Evolutionary conservation across 176 grass and related monocot species (phyloP), one percentile per base, ranked within the genome.

Genomic region (Alopecurus myosuroides): DNA sequence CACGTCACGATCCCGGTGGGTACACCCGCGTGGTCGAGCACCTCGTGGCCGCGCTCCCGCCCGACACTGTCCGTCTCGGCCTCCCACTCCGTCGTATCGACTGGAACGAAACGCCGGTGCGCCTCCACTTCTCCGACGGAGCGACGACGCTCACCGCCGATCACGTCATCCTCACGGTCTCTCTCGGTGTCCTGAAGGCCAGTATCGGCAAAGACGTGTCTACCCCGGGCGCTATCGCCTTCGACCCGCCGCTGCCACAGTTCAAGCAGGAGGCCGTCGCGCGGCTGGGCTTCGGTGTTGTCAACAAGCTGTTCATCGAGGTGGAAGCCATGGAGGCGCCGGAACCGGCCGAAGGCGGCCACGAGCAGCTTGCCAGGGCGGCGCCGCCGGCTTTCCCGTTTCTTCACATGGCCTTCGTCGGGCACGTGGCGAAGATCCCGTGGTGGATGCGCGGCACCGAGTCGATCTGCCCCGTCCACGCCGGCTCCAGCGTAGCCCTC

Each of bases 301-400:
- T 98, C 14, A 50, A 98, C 85, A 95, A 98, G 82, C 82, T 98
- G 37, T 98, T 98, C 77, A 76, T 95, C 82, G 87, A 98, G 70
- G 29, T 92, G 79, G 87, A 94, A 69, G 4, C 69, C 36, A 19
- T 42, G 1, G 72, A 30, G 20, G 52, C 36, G 55, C 19, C 42
- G 5, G 70, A 10, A 37, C 56, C n/a, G 29, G n/a, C n/a, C n/a
- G 77, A 76, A 26, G 69, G 75, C 7, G 71, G 49, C 17, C 30
- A 41, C 11, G 58, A 70, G 79, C 51, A 48, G 57, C 36, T 46
- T 25, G 39, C 76, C 37, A 63, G 19, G 71, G 4, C 66, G 3
- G 31, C 22, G 8, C 30, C 70, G 42, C 76, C 66, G 35, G 77
- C 35, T 40, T 88, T 90, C 78, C 95, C 91, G 19, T 94, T 84